These are phyloP conservation scores for Maudiozyma barnettii DNA, from an alignment of 805 yeast genomes.

Conservation along the genomic window DNA sequence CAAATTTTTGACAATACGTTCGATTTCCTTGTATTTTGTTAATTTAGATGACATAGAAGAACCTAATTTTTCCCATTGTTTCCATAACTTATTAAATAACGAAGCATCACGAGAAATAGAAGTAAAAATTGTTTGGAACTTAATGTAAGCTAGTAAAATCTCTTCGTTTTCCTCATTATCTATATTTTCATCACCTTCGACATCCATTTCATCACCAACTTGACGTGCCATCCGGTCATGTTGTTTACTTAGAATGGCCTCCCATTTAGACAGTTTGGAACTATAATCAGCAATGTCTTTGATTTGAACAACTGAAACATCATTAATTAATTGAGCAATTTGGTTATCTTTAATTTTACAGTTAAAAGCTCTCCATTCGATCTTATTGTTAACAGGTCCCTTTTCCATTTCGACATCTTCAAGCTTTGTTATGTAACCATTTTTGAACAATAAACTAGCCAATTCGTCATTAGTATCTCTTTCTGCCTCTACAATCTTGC, in stretches of 20 bases:
- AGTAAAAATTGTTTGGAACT: slow-evolving; percentile 54
- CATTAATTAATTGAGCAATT: slow-evolving; percentile 50
- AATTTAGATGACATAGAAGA: slow-evolving; percentile 20
- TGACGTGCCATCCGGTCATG: slow-evolving; percentile 37
- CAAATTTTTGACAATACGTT: slow-evolving; percentile 34
- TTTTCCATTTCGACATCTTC: slow-evolving; percentile 8
- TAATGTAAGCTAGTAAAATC: slow-evolving; percentile 65
- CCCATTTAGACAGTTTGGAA: slow-evolving; percentile 52
- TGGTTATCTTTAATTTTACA: slow-evolving; percentile 66
- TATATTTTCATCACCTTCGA: slow-evolving; percentile 39
- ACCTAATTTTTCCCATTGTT: slow-evolving; percentile 20
- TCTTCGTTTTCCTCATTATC: slow-evolving; percentile 56
- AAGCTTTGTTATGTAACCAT: slow-evolving; percentile 18
- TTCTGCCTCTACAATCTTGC: slow-evolving; percentile 9
- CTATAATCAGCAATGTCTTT: slow-evolving; percentile 43
- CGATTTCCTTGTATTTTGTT: slow-evolving; percentile 26
- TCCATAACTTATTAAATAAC: slow-evolving; percentile 33
- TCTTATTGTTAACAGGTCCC: slow-evolving; percentile 34
- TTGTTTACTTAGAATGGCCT: slow-evolving; percentile 56
- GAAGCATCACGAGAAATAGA: slow-evolving; percentile 64
- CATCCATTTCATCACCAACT: slow-evolving; percentile 30
- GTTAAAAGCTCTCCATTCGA: slow-evolving; percentile 50
- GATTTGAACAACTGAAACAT: slow-evolving; percentile 29
- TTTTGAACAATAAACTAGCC: slow-evolving; percentile 30
- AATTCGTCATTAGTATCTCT: slow-evolving; percentile 25